Conservation (phyloP, 805 yeast species). For the Lipomyces orientalis region DNA sequence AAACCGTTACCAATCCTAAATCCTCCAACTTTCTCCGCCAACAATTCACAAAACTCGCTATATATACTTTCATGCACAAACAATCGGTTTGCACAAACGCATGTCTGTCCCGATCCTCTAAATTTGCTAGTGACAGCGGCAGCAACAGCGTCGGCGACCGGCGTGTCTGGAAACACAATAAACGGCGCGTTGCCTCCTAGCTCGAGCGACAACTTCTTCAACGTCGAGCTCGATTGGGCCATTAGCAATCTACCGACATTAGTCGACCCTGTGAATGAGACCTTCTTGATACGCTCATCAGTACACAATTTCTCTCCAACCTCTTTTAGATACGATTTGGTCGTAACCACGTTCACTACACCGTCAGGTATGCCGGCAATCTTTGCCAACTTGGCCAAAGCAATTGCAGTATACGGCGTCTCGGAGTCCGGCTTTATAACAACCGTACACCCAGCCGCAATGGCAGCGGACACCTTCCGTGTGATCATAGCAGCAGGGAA, state of each 20-base stretch:
- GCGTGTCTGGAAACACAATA: slow-evolving; percentile 76
- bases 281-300: slow-evolving; percentile 62
- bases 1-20: slow-evolving; percentile 69
- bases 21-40: slow-evolving; percentile 54
- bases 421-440: slow-evolving; percentile 79
- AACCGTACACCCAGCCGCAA: slow-evolving; percentile 80
- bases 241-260: slow-evolving; percentile 70
- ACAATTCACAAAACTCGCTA: slow-evolving; percentile 60
- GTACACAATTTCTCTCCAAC: slow-evolving; percentile 61
- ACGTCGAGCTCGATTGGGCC: slow-evolving; percentile 62
- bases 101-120: slow-evolving; percentile 80
- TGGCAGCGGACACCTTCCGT: slow-evolving; percentile 65
- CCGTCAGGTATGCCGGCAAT: slow-evolving; percentile 78
- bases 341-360: slow-evolving; percentile 63
- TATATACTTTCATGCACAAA: slow-evolving; percentile 62
- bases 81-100: slow-evolving; percentile 52
- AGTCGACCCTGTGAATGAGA: slow-evolving; percentile 82
- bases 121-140: slow-evolving; percentile 71
- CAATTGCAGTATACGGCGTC: slow-evolving; percentile 76
- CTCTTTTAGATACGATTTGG: slow-evolving; percentile 46
- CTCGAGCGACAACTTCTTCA: slow-evolving; percentile 75
- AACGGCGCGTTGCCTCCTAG: slow-evolving; percentile 85
- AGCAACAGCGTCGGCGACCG: slow-evolving; percentile 68
- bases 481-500: slow-evolving; percentile 66
- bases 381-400: slow-evolving; percentile 63